Conservation (phyloP, 2,329 filamentous ascomycete species). For the Magnaporthiopsis incrustans region DNA sequence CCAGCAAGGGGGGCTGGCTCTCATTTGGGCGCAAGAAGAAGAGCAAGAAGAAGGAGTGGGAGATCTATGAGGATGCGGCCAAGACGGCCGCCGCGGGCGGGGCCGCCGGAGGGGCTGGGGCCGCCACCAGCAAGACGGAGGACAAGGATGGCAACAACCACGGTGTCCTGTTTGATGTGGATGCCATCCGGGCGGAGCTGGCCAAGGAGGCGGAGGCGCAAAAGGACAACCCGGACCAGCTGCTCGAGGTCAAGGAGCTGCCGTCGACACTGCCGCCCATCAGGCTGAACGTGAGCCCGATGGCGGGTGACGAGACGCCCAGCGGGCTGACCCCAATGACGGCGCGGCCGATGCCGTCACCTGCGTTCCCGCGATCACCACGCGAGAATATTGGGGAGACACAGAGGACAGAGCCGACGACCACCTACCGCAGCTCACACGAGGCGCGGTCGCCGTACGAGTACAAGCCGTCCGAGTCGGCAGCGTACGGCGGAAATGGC, state of each 20-base stretch:
- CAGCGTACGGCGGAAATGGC: slow-evolving; percentile 18
- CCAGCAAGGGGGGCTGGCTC: slow-evolving; percentile 49
- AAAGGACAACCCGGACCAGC: slow-evolving; percentile 22
- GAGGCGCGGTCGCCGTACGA: slow-evolving; percentile 18
- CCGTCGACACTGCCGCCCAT: slow-evolving; percentile 85
- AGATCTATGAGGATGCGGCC: slow-evolving; percentile 71
- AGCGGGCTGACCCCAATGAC: slow-evolving; percentile 23
- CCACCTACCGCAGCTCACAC: slow-evolving; percentile 9
- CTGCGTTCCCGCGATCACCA: slow-evolving; percentile 20
- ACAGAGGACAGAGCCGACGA: slow-evolving; percentile 35
- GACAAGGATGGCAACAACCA: slow-evolving; percentile 44
- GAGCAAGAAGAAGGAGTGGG: slow-evolving; percentile 79
- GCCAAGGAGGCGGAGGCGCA: slow-evolving; percentile 53
- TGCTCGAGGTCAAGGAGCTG: slow-evolving; percentile 66
- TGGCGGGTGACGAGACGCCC: background rate
- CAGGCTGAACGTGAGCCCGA: slow-evolving; percentile 55
- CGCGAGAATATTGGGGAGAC: slow-evolving; percentile 33
- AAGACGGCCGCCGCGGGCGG: slow-evolving; percentile 2
- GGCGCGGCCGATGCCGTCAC: slow-evolving; percentile 8
- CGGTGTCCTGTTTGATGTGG: slow-evolving; percentile 84
- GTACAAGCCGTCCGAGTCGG: slow-evolving; percentile 15
- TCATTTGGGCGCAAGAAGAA: slow-evolving; percentile 81
- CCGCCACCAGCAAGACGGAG: slow-evolving; percentile 30
- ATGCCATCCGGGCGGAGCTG: slow-evolving; percentile 83
- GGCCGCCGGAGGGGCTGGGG: slow-evolving; percentile 9